phyloP scores from a whole-genome alignment of 805 yeast genomes.

The Yarrowia sp. region DNA sequence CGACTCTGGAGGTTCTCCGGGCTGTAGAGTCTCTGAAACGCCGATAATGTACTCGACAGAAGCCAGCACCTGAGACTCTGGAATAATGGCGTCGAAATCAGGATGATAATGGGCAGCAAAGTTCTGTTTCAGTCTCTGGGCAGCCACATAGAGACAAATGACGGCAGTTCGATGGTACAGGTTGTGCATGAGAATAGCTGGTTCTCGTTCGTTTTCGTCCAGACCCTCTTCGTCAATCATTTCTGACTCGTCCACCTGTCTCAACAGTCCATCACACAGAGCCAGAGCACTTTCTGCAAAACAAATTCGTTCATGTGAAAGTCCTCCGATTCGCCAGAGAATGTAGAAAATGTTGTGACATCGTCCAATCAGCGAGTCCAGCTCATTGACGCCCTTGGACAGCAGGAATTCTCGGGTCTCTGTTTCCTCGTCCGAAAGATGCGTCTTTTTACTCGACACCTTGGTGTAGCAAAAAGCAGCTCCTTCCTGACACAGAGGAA shows the following conservation, averaged over 20 bases:
- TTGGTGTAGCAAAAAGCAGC: constrained; percentile 25
- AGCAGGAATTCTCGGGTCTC: constrained; percentile 14
- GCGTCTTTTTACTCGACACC: constrained; percentile 14
- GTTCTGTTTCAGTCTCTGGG: constrained; percentile 17
- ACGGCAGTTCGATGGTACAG: constrained; percentile 20
- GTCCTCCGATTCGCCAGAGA: constrained; percentile 23
- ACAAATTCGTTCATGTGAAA: constrained; percentile 15
- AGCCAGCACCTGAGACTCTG: neutral
- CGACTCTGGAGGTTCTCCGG: constrained; percentile 24
- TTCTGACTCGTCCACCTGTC: constrained; percentile 14
- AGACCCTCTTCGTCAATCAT: constrained; percentile 17
- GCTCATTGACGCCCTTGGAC: constrained; percentile 25
- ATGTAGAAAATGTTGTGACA: constrained; percentile 25
- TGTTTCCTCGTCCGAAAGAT: constrained; percentile 9
- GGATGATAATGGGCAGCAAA: constrained; percentile 25
- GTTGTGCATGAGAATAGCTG: constrained; percentile 20
- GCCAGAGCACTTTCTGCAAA: constrained; percentile 24
- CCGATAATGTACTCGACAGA: constrained; percentile 22
- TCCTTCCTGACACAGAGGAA: constrained; percentile 19
- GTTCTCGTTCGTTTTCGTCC: constrained; percentile 4
- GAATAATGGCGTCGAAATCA: constrained; percentile 20
- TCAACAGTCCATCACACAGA: constrained; percentile 9
- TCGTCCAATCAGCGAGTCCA: constrained; percentile 22
- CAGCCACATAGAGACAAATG: constrained; percentile 20
- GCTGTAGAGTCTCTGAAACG: constrained; percentile 14